Evolutionary conservation across 257 asterid species (phyloP).

Genomic region (Echium plantagineum): DNA sequence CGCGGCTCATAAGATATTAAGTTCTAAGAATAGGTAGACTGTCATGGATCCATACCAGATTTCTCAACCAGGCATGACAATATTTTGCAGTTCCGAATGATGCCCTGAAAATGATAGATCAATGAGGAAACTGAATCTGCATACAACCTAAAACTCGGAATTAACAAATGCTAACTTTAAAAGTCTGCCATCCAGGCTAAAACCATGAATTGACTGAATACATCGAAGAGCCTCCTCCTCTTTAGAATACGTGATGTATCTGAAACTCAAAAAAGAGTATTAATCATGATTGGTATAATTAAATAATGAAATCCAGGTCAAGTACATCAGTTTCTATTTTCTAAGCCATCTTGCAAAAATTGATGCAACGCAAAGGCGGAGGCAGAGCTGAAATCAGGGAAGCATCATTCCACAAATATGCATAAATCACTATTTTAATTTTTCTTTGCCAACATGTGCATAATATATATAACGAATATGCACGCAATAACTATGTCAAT

Average conservation of each 20-base stretch:
- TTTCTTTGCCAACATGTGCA: neutral
- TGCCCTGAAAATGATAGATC: constrained; percentile 48
- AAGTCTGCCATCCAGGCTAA: constrained; percentile 65
- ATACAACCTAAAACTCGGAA: constrained; percentile 9
- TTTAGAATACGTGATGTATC: constrained; percentile 78
- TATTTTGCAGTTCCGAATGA: constrained; percentile 98
- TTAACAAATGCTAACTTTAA: constrained; percentile 49
- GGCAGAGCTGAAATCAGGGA: too few relatives aligned
- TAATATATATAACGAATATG: too few relatives aligned
- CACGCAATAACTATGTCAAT: neutral
- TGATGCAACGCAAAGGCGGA: too few relatives aligned
- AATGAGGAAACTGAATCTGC: constrained; percentile 2
- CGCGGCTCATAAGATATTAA: neutral
- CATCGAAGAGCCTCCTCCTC: constrained; percentile 94
- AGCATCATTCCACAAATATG: too few relatives aligned
- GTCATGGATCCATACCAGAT: constrained; percentile 41
- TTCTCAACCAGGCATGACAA: constrained; percentile 96
- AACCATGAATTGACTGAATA: constrained; percentile 88
- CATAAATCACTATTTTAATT: neutral
- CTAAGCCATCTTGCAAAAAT: too few relatives aligned
- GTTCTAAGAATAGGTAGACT: neutral
- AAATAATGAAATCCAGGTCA: too few relatives aligned
- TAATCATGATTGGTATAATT: constrained; percentile 2
- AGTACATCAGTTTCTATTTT: too few relatives aligned
- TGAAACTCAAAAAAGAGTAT: constrained; percentile 17